These are phyloP conservation scores for Lachancea thermotolerans DNA, from an alignment of 805 yeast genomes.

Conservation along the genomic window DNA sequence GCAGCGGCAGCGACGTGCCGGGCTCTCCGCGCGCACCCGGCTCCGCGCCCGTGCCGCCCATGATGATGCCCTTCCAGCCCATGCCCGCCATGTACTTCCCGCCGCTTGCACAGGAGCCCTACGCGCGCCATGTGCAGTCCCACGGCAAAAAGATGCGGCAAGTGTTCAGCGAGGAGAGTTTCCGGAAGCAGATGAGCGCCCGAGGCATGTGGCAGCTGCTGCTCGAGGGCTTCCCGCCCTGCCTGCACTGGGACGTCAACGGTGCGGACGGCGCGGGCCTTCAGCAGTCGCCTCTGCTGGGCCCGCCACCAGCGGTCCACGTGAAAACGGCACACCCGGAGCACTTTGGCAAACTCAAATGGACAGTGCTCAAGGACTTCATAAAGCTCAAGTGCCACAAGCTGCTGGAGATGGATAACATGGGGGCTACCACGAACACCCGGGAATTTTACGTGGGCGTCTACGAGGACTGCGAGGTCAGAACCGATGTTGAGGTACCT, in stretches of 20 bases:
- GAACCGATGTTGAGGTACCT: constrained; percentile 1
- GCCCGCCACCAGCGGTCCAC: constrained; percentile 1
- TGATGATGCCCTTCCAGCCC: constrained; percentile 8
- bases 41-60: constrained; percentile 2
- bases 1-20: neutral
- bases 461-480: constrained; percentile 25
- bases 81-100: constrained; percentile 7
- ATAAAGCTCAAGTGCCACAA: constrained; percentile 30
- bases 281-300: constrained; percentile 2
- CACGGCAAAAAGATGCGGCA: constrained; percentile 21
- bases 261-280: constrained; percentile 1
- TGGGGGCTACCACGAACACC: constrained; percentile 18
- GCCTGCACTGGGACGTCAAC: constrained; percentile 20
- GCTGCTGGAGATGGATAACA: constrained; percentile 14
- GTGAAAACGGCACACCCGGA: constrained; percentile 22
- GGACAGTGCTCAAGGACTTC: constrained; percentile 36
- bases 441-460: constrained; percentile 33
- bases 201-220: constrained; percentile 31
- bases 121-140: constrained; percentile 6
- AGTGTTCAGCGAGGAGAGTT: constrained; percentile 29
- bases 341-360: constrained; percentile 27
- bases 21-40: neutral
- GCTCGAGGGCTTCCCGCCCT: constrained; percentile 30
- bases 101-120: constrained; percentile 2
- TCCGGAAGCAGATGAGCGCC: constrained; percentile 31